Base-by-base conservation (phyloP, 2,329 filamentous ascomycete genomes). In the Cryphonectria parasitica region DNA sequence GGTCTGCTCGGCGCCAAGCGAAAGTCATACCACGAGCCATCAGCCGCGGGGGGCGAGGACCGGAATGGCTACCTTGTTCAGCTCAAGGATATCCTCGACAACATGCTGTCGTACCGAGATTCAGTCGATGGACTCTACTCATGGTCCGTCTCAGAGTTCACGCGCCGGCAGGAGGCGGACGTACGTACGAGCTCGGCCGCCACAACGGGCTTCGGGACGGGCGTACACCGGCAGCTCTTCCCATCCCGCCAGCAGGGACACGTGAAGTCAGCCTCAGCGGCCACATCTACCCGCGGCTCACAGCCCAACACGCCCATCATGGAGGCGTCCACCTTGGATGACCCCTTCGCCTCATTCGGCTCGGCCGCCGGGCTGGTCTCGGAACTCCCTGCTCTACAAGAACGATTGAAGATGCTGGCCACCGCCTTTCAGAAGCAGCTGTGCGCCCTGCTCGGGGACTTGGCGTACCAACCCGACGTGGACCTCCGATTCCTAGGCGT, bases 401-500 rank as follows among this genome's bases (percentile, higher is more conserved):
- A 90, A 64, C 89, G 95, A 54, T 85, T 99, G 60, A 85, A 86
- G 39, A 86, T 90, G 52, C 85, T 98, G 15, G 91, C 92, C 13
- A 83, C 86, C 17, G 92, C 94, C 71, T 99, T 98, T 83, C 88
- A 89, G 72, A 86, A 88, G 0, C 88, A 92, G 39, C 87, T 98
- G 64, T 94, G 94, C 79, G 85, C 95, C 56, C 83, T 99, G 68
- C 84, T 99, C 3, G 94, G 96, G 19, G 97, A 99, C 79, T 81
- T 99, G 73, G 92, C 94, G 11, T 95, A 97, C 81, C 95, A 98
- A 81, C 91, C 94, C 0, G 96, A 99, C 79, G 91, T 95, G 66
- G 96, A 99, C 80, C 93, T 99, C 90, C 88, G 95, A 68, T 98
- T 98, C 84, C 83, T 99, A 74, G 96, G 94, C 54, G 94, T 98